Evolutionary conservation across 345 rosid species (phyloP), one percentile per base, ranked within the genome.

Genomic region (Brassica carinata): DNA sequence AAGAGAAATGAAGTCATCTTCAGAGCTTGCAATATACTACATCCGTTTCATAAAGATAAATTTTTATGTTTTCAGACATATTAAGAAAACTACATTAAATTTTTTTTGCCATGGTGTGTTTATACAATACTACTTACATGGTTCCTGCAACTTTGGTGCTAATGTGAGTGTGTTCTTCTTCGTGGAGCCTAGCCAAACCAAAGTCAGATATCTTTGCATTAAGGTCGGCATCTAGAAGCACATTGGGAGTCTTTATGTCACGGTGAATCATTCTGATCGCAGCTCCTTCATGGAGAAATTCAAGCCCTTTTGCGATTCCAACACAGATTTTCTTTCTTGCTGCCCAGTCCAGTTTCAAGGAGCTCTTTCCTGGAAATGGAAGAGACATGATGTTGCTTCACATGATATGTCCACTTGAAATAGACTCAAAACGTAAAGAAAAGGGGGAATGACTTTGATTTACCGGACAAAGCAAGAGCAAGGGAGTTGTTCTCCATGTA

Each of bases 141-240:
- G 95, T 90, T 69, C 93, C 93, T 1, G 89, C 95, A 63, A 91
- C 34, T 72, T 84, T 82, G 57, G 95, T 89, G 79, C 84, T 89
- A 38, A 91, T 84, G 75, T 87, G 92, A 43, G 80, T 84, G 43
- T 88, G 82, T 8, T 87, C 91, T 62, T 73, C 87, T 27, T 84
- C 87, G 9, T 86, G 55, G 40, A 87, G 88, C 77, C 85, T 87
- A 65, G 95, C 93, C 81, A 91, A 67, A 7, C 93, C 93, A 69
- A 91, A 91, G 69, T 91, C 95, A 0, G 93, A 91, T 76, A 91
- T 91, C 69, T 87, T 91, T 6, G 95, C 85, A 69, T 84, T 89
- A 1, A 89, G 76, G 59, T 87, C 79, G 0, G 15, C 53, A n/a
- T 89, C 89, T 27, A 91, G 86, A 15, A 89, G 87, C 38, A 89